Evolutionary conservation across 352 stramenopile genomes (phyloP).

Genomic region (Phytophthora melonis): DNA sequence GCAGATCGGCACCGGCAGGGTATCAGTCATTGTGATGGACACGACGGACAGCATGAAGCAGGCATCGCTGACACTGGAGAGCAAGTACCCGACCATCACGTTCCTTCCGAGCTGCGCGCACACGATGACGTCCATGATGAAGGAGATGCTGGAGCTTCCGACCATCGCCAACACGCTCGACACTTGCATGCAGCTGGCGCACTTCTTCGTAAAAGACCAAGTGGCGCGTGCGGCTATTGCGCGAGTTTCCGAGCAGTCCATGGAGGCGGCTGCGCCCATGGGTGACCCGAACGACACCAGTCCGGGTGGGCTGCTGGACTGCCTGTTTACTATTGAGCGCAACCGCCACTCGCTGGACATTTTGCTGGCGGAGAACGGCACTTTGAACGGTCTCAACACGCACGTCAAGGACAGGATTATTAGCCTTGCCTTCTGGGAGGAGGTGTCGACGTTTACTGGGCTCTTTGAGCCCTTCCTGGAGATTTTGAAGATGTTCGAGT

Average conservation of each 20-base stretch:
- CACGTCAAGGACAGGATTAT: conserved; percentile 57
- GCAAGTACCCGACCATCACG: conserved; percentile 68
- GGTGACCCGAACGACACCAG: conserved; percentile 44
- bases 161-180: conserved; percentile 48
- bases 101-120: conserved; percentile 74
- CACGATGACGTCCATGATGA: conserved; percentile 65
- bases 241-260: conserved; percentile 56
- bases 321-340: conserved; percentile 58
- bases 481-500: conserved; percentile 70
- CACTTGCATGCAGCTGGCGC: conserved; percentile 51
- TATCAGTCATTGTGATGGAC: conserved; percentile 71
- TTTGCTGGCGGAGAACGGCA: conserved; percentile 60
- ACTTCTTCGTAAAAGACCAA: conserved; percentile 59
- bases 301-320: conserved; percentile 55
- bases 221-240: conserved; percentile 53
- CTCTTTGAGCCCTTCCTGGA: conserved; percentile 81
- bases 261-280: conserved; percentile 35
- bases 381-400: conserved; percentile 44
- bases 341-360: conserved; percentile 70
- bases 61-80: conserved; percentile 48
- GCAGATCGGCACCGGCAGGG: conserved; percentile 60
- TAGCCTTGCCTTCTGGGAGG: conserved; percentile 64
- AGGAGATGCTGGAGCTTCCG: conserved; percentile 61
- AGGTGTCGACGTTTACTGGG: conserved; percentile 55
- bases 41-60: conserved; percentile 67